These are phyloP conservation scores for Thielaviopsis ethacetica DNA, from an alignment of 2,329 filamentous ascomycete genomes.

Conservation along the genomic window DNA sequence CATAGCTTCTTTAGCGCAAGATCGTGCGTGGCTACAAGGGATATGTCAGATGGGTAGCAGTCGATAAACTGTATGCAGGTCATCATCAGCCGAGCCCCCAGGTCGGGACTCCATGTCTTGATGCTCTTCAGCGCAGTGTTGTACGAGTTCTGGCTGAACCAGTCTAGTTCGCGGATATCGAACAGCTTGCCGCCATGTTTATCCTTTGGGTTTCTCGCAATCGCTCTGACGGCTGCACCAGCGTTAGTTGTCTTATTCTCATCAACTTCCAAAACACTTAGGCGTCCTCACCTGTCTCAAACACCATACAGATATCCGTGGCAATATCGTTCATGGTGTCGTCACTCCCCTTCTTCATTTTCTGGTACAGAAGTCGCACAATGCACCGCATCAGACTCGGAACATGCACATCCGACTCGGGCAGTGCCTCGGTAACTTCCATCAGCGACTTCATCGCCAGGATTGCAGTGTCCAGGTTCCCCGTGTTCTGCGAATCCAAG, in stretches of 20 bases:
- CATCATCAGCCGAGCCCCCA: constrained; percentile 39
- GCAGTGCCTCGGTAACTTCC: constrained; percentile 15
- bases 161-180: constrained; percentile 51
- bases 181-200: constrained; percentile 34
- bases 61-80: constrained; percentile 36
- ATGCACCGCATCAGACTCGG: constrained; percentile 30
- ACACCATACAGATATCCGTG: constrained; percentile 36
- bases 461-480: constrained; percentile 41
- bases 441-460: constrained; percentile 21
- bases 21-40: constrained; percentile 26
- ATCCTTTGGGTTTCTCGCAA: constrained; percentile 22
- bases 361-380: constrained; percentile 31
- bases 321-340: constrained; percentile 16
- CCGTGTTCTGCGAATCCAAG: constrained; percentile 52
- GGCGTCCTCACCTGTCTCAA: constrained; percentile 25
- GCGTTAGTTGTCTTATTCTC: constrained; percentile 6
- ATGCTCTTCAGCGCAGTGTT: constrained; percentile 53
- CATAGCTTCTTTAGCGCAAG: constrained; percentile 44
- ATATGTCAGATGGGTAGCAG: constrained; percentile 32
- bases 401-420: constrained; percentile 17
- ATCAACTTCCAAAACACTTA: background rate
- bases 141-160: constrained; percentile 73
- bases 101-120: constrained; percentile 33
- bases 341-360: constrained; percentile 21
- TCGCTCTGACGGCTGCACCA: constrained; percentile 25